These are phyloP conservation scores for Backusella tuberculispora DNA, from an alignment of 192 early-diverging fungal species.

Conservation along the genomic window DNA sequence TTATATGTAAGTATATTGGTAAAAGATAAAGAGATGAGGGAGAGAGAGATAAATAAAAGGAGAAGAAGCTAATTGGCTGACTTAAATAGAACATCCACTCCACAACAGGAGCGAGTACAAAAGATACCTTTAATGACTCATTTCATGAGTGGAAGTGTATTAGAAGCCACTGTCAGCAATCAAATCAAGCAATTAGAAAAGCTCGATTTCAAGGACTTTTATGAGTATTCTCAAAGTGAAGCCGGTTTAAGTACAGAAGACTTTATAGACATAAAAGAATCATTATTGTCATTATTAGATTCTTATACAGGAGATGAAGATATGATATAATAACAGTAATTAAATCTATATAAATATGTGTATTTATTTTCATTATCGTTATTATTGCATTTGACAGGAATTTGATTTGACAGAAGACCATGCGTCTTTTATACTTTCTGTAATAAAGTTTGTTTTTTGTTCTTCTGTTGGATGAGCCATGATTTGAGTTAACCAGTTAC, in stretches of 20 bases:
- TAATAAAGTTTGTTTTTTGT: constrained; percentile 50
- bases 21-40: neutral
- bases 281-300: constrained; percentile 29
- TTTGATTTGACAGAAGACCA: constrained; percentile 26
- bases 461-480: constrained; percentile 43
- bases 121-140: constrained; percentile 33
- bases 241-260: constrained; percentile 25
- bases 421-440: constrained; percentile 44
- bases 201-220: constrained; percentile 24
- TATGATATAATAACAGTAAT: neutral
- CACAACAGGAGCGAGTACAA: neutral
- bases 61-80: neutral
- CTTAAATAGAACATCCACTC: neutral
- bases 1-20: constrained; percentile 18
- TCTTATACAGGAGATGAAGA: constrained; percentile 23
- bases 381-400: constrained; percentile 32
- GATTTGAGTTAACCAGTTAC: constrained; percentile 53
- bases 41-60: neutral
- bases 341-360: neutral
- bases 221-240: constrained; percentile 27
- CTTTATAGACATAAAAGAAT: constrained; percentile 32
- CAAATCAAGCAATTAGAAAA: constrained; percentile 10
- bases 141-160: constrained; percentile 15
- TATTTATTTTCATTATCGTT: neutral
- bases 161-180: constrained; percentile 1